These are phyloP conservation scores for Dichotomocladium elegans DNA, from an alignment of 371 early-diverging fungal genomes.

Conservation along the genomic window DNA sequence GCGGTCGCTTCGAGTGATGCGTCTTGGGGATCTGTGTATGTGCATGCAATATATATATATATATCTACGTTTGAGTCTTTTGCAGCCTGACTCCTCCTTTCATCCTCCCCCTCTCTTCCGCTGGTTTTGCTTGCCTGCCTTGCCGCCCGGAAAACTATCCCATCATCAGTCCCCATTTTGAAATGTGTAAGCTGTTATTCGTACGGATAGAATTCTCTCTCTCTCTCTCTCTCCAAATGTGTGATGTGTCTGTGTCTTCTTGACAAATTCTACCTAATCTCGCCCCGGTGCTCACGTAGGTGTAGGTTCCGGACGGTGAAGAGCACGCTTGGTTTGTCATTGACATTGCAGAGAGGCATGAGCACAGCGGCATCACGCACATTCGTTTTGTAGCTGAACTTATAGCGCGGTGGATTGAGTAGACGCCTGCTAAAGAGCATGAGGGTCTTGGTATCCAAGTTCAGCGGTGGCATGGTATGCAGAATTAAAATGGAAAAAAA, in stretches of 20 bases:
- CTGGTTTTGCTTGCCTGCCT: constrained; percentile 33
- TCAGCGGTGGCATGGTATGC: constrained; percentile 10
- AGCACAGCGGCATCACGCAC: constrained; percentile 45
- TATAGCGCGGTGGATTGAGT: constrained; percentile 33
- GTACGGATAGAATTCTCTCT: not conserved
- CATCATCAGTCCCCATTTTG: no score
- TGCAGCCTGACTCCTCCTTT: not conserved
- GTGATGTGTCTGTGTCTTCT: no score
- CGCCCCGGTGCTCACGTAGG: constrained; percentile 76
- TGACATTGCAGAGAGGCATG: constrained; percentile 62
- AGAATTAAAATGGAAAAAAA: no score
- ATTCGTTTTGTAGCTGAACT: constrained; percentile 25
- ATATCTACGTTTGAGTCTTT: no score
- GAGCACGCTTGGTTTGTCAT: constrained; percentile 66
- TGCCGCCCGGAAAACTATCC: constrained; percentile 77
- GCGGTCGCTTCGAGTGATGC: constrained; percentile 60
- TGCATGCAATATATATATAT: not conserved
- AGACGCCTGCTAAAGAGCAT: constrained; percentile 29
- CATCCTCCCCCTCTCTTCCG: not conserved
- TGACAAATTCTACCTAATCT: constrained; percentile 55
- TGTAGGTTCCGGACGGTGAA: constrained; percentile 76
- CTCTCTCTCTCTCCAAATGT: not conserved
- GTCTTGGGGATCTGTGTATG: constrained; percentile 51
- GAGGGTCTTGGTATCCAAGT: constrained; percentile 26
- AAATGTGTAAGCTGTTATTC: not conserved